phyloP scores from a whole-genome alignment of 495 filamentous ascomycete genomes.

The Aspergillus egyptiacus region DNA sequence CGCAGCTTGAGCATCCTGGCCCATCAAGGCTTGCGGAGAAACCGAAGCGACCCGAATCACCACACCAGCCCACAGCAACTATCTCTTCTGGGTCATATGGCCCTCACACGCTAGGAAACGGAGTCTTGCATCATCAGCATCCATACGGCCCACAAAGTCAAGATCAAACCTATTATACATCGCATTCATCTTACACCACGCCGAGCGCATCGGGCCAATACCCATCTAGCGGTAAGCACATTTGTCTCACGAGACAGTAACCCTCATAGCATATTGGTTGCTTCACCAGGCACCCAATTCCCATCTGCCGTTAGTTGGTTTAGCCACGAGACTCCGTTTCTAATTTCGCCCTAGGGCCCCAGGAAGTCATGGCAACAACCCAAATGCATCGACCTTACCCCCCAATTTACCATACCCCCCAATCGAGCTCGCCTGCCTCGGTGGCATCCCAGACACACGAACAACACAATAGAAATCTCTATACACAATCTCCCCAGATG shows the following conservation, averaged over 20 bases:
- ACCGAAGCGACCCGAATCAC: slow-evolving; percentile 55
- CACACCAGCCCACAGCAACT: slow-evolving; percentile 36
- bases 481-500: slow-evolving; percentile 73
- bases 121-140: slow-evolving; percentile 39
- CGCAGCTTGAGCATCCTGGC: slow-evolving; percentile 50
- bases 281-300: neutral
- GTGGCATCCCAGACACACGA: slow-evolving; percentile 89
- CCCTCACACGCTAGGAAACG: slow-evolving; percentile 41
- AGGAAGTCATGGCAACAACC: slow-evolving; percentile 91
- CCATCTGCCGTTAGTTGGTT: neutral
- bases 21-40: slow-evolving; percentile 60
- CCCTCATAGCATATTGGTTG: neutral
- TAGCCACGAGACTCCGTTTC: slow-evolving; percentile 2
- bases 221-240: slow-evolving; percentile 68
- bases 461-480: slow-evolving; percentile 74
- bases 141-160: slow-evolving; percentile 56
- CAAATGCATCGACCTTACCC: slow-evolving; percentile 82
- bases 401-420: slow-evolving; percentile 92
- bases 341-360: slow-evolving; percentile 52
- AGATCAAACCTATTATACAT: slow-evolving; percentile 63
- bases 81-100: slow-evolving; percentile 56
- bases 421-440: slow-evolving; percentile 94
- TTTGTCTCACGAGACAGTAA: neutral
- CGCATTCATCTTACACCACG: slow-evolving; percentile 69
- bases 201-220: slow-evolving; percentile 63